Evolutionary conservation across 2,329 filamentous ascomycete species (phyloP).

Genomic region (Aspergillus fumigatiaffinis): DNA sequence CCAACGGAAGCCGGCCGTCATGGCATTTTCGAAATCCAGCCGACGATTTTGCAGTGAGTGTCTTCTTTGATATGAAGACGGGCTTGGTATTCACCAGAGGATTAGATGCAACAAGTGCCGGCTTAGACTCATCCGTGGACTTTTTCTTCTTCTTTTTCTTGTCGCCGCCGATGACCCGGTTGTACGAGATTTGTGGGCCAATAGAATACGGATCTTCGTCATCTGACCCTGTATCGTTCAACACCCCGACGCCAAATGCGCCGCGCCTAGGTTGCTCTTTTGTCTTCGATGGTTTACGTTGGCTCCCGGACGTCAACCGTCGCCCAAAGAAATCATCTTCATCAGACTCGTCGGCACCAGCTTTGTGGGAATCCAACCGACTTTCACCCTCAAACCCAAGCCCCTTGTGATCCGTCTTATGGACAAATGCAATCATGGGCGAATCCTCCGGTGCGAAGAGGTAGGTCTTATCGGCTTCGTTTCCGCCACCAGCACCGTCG

Average conservation of each 20-base stretch:
- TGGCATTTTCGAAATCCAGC: slow-evolving; percentile 66
- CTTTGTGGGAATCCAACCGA: slow-evolving; percentile 23
- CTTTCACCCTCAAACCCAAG: slow-evolving; percentile 44
- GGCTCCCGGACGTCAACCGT: slow-evolving; percentile 29
- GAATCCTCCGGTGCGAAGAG: slow-evolving; percentile 84
- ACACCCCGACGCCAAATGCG: slow-evolving; percentile 79
- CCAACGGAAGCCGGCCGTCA: slow-evolving; percentile 74
- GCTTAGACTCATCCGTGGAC: slow-evolving; percentile 28
- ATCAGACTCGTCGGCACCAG: slow-evolving; percentile 14
- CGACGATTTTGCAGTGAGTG: slow-evolving; percentile 38
- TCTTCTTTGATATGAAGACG: slow-evolving; percentile 70
- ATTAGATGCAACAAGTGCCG: slow-evolving; percentile 53
- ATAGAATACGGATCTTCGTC: slow-evolving; percentile 93
- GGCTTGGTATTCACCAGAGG: slow-evolving; percentile 64
- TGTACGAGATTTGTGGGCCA: slow-evolving; percentile 86
- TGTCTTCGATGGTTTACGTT: slow-evolving; percentile 45
- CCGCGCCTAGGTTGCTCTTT: slow-evolving; percentile 53
- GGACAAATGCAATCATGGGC: slow-evolving; percentile 52
- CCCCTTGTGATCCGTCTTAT: slow-evolving; percentile 45
- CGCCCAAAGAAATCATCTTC: slow-evolving; percentile 34
- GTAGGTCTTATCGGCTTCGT: slow-evolving; percentile 52
- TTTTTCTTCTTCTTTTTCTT: slow-evolving; percentile 72
- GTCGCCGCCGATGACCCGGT: slow-evolving; percentile 72
- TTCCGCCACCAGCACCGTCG: slow-evolving; percentile 41
- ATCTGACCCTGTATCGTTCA: slow-evolving; percentile 92